phyloP scores from a whole-genome alignment of 306 rosid genomes.

The Spatholobus suberectus region DNA sequence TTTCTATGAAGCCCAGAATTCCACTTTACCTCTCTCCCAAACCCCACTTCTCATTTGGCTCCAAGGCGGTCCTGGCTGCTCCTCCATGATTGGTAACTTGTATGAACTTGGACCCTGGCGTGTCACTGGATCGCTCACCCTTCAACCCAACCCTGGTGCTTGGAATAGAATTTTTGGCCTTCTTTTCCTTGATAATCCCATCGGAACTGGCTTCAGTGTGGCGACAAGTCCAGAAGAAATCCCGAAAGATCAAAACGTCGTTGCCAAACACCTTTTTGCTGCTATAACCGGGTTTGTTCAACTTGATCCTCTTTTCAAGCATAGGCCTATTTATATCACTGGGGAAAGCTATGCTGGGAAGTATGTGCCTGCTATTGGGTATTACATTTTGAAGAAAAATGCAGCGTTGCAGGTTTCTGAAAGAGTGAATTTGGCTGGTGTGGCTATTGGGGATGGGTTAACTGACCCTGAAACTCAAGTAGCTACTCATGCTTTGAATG shows the following conservation, averaged over 20 bases:
- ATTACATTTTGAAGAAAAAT: conserved; percentile 57
- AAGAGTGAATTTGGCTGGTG: conserved; percentile 65
- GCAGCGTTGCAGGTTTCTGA: conserved; percentile 28
- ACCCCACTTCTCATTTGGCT: conserved; percentile 88
- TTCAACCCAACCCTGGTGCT: conserved; percentile 62
- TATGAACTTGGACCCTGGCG: conserved; percentile 82
- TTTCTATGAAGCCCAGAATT: conserved; percentile 77
- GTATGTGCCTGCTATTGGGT: conserved; percentile 74
- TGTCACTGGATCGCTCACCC: conserved; percentile 47
- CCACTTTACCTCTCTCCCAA: conserved; percentile 52
- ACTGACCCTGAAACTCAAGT: conserved; percentile 70
- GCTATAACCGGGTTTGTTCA: conserved; percentile 64
- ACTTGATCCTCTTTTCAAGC: conserved; percentile 51
- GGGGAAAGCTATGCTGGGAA: conserved; percentile 92
- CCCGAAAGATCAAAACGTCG: conserved; percentile 60
- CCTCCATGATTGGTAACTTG: conserved; percentile 85
- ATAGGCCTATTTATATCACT: conserved; percentile 69
- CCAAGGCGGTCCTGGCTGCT: conserved; percentile 94
- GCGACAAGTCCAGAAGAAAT: conserved; percentile 64
- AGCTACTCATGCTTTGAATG: conserved; percentile 62
- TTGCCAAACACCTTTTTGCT: conserved; percentile 64
- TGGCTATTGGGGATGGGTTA: conserved; percentile 77
- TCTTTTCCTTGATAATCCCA: conserved; percentile 73
- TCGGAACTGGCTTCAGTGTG: conserved; percentile 79
- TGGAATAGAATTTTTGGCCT: conserved; percentile 80